Conservation (phyloP, 2,329 filamentous ascomycete species). For the Thelonectria blattea region DNA sequence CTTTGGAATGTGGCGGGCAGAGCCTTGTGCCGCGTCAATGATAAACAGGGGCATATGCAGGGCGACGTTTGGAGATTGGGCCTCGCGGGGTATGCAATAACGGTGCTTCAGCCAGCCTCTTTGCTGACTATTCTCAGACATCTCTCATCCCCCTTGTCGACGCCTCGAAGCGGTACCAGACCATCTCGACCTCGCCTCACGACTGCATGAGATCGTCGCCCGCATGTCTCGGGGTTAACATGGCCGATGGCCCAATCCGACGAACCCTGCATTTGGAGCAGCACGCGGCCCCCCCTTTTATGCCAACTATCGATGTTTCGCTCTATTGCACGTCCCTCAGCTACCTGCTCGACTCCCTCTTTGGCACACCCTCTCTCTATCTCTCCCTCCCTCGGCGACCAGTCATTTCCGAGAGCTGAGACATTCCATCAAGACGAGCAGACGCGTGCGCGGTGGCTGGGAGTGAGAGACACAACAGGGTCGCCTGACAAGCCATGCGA, state of each 20-base stretch:
- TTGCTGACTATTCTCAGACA: neutral
- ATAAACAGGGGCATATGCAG: neutral
- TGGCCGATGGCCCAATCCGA: constrained; percentile 9
- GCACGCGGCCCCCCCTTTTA: constrained; percentile 14
- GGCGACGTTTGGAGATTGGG: neutral
- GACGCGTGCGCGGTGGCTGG: constrained; percentile 24
- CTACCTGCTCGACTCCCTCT: neutral
- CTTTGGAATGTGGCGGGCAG: no score
- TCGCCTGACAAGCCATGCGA: constrained; percentile 40
- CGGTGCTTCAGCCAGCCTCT: constrained; percentile 10
- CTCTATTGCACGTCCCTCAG: neutral
- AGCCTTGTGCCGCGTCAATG: no score
- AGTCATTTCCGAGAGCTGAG: constrained; percentile 22
- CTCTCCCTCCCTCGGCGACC: constrained; percentile 18
- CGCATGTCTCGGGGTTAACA: constrained; percentile 18
- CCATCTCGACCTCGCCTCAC: neutral
- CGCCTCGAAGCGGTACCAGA: constrained; percentile 6
- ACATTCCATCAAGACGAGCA: constrained; percentile 22
- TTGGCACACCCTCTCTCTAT: constrained; percentile 27
- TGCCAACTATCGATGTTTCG: constrained; percentile 22
- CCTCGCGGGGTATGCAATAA: no score
- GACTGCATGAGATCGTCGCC: constrained; percentile 9
- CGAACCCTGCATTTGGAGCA: constrained; percentile 26
- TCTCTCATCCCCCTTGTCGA: constrained; percentile 6
- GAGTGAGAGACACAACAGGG: constrained; percentile 28